phyloP scores from a whole-genome alignment of 1,139 yeast genomes.

The Nadsonia starkeyi-henricii region DNA sequence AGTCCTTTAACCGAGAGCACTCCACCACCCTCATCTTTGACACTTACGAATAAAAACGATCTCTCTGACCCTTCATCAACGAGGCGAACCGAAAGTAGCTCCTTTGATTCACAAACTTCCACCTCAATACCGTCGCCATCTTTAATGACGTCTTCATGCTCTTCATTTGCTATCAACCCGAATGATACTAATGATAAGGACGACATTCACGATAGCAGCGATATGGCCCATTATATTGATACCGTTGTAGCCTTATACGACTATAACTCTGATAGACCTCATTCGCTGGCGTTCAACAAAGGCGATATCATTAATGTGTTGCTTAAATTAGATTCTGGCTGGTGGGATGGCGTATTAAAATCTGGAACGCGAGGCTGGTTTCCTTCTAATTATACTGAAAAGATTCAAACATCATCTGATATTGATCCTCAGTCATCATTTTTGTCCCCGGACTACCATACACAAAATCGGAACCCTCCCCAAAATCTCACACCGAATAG shows the following conservation, averaged over 20 bases:
- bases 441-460: neutral
- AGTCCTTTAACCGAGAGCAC: too few species aligned
- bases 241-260: constrained; percentile 42
- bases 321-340: constrained; percentile 29
- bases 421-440: neutral
- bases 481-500: too few species aligned
- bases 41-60: neutral
- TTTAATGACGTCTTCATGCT: constrained; percentile 1
- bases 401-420: constrained; percentile 3
- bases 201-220: too few species aligned
- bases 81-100: neutral
- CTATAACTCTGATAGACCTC: constrained; percentile 49
- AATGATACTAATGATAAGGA: too few species aligned
- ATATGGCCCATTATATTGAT: constrained; percentile 8
- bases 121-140: neutral
- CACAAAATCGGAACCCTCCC: too few species aligned
- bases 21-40: too few species aligned
- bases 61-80: neutral
- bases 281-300: constrained; percentile 47
- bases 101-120: neutral
- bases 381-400: constrained; percentile 20
- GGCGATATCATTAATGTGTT: constrained; percentile 52
- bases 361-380: constrained; percentile 24
- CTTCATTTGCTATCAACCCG: neutral
- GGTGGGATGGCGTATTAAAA: constrained; percentile 24